Evolutionary conservation across 768 basidiomycete genomes (phyloP).

Genomic region (Macrolepiota dolichaula): DNA sequence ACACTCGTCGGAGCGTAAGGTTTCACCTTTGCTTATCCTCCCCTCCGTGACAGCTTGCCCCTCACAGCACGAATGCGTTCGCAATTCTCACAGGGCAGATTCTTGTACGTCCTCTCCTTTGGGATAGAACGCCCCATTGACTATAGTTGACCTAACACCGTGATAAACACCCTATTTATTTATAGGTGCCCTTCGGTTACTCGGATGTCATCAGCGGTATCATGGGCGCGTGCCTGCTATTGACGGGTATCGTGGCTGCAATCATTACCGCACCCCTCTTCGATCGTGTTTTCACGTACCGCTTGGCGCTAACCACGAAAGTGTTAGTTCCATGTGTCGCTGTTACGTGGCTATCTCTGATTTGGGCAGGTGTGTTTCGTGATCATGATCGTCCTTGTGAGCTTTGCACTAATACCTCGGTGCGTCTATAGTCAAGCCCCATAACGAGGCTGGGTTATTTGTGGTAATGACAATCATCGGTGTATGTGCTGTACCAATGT

Average conservation of each 20-base stretch:
- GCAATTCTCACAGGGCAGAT: conserved; percentile 65
- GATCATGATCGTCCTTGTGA: not conserved
- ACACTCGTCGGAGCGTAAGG: conserved; percentile 61
- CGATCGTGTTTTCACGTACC: conserved; percentile 79
- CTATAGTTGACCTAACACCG: not conserved
- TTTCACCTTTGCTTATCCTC: not conserved
- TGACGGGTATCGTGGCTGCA: conserved; percentile 70
- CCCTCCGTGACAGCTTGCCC: not conserved
- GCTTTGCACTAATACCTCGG: not conserved
- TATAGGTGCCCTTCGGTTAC: conserved; percentile 72
- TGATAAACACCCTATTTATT: not conserved
- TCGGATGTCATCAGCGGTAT: conserved; percentile 62
- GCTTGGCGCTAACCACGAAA: conserved; percentile 58
- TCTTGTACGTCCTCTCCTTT: conserved; percentile 43
- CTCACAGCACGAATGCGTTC: conserved; percentile 55
- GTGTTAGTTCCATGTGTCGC: conserved; percentile 60
- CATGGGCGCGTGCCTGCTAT: conserved; percentile 62
- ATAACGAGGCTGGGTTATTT: conserved; percentile 60
- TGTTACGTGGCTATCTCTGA: conserved; percentile 64
- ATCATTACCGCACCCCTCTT: conserved; percentile 70
- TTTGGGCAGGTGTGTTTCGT: conserved; percentile 68
- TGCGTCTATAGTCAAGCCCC: conserved; percentile 46
- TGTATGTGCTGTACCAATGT: conserved; percentile 57
- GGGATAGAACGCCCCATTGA: not conserved
- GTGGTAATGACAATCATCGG: conserved; percentile 70